Base-by-base conservation (phyloP, 176 grass and related monocot species). In the Eragrostis curvula region DNA sequence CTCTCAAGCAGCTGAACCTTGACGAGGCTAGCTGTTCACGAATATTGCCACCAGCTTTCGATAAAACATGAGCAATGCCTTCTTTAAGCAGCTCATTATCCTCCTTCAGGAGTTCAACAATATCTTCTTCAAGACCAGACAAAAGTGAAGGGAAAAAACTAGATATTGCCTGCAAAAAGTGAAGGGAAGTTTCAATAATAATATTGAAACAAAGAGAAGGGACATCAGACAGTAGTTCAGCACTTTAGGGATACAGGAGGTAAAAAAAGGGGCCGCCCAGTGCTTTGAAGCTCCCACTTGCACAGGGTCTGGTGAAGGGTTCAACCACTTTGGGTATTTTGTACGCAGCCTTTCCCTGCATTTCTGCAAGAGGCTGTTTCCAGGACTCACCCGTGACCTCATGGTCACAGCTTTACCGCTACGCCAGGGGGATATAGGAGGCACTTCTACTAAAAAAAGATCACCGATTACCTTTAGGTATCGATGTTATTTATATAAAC, bases 51-150 rank as follows among this genome's bases (percentile, higher is more conserved):
- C 97, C 97, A 85, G 93, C 97, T 83, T 96, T 99, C 8, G 97
- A 90, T 71, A 99, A 85, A 80, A 99, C 87, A 92, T 99, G 97
- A 80, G 97, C 85, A 83, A 99, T 96, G 41, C 97, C 97, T 88
- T 96, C 97, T 85, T 99, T 99, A 79, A 99, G 89, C 68, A 94
- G 66, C 81, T 96, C 97, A 82, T 96, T 90, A 58, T 99, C 93
- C 84, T 94, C 97, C 86, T 99, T 99, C 43, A 99, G 66, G 66
- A 99, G 93, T 87, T 86, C 74, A 24, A 99, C 69, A 59, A 99
- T 90, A 81, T 87, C 85, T 86, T 98, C 89, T 82, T 92, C 97
- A 50, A 86, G 87, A 39, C 97, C 97, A 90, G 80, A 79, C 78
- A 99, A 96, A 87, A 96, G 87, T 64, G 85, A 86, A 53, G 92